phyloP scores from a whole-genome alignment of 345 rosid species.

The Mercurialis annua region DNA sequence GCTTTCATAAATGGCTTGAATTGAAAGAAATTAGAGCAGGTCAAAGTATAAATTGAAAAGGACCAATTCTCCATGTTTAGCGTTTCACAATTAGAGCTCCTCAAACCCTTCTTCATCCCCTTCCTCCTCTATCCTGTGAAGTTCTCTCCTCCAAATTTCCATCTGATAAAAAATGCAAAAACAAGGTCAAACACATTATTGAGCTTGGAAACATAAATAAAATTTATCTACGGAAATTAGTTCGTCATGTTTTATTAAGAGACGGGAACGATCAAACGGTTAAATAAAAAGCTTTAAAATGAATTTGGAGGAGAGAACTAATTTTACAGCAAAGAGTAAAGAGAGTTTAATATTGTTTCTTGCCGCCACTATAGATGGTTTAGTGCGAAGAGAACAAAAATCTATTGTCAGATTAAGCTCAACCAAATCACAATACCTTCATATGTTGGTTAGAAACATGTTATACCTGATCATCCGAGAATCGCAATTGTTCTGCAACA shows the following conservation, averaged over 20 bases:
- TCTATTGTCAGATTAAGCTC: neutral
- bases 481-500: slow-evolving; percentile 70
- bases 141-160: slow-evolving; percentile 79
- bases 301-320: neutral
- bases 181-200: neutral
- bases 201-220: no score
- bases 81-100: slow-evolving; percentile 38
- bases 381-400: neutral
- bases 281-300: no score
- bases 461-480: slow-evolving; percentile 84
- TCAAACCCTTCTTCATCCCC: slow-evolving; percentile 95
- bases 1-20: neutral
- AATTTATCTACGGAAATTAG: no score
- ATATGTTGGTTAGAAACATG: slow-evolving; percentile 11
- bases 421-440: slow-evolving; percentile 4
- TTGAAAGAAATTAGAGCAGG: neutral
- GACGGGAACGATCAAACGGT: no score
- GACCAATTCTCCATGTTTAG: neutral
- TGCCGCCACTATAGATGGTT: neutral
- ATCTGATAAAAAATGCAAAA: slow-evolving; percentile 35
- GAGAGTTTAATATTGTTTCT: neutral
- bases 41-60: neutral
- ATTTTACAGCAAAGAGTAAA: neutral
- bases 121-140: slow-evolving; percentile 72
- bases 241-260: no score